Conservation (phyloP, 306 rosid genomes). For the Castanea sativa region DNA sequence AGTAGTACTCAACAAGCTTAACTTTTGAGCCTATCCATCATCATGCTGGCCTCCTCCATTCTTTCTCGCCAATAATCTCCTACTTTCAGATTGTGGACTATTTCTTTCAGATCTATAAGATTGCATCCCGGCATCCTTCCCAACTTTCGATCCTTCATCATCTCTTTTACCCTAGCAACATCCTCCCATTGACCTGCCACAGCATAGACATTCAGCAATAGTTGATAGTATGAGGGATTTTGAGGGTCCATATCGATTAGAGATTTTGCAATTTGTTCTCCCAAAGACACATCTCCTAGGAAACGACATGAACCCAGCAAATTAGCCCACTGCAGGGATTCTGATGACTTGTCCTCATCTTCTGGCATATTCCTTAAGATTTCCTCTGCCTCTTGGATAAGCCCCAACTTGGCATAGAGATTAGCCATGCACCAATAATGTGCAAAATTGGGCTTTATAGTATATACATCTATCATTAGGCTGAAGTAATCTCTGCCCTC, state of each 20-base stretch:
- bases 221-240: conserved; percentile 48
- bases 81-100: conserved; percentile 56
- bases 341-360: conserved; percentile 31
- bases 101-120: conserved; percentile 63
- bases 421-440: conserved; percentile 83
- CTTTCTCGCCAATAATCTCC: conserved; percentile 31
- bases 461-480: conserved; percentile 46
- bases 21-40: conserved; percentile 36
- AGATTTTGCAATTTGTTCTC: conserved; percentile 54
- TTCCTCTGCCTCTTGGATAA: conserved; percentile 48
- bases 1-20: conserved; percentile 22
- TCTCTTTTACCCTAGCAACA: conserved; percentile 48
- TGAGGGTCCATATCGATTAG: conserved; percentile 56
- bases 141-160: conserved; percentile 44
- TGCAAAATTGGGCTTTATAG: conserved; percentile 61
- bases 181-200: conserved; percentile 69
- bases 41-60: conserved; percentile 24
- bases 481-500: conserved; percentile 54
- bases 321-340: conserved; percentile 52
- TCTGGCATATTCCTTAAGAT: conserved; percentile 40
- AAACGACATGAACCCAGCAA: conserved; percentile 58
- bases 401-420: conserved; percentile 48
- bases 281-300: conserved; percentile 46
- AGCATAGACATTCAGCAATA: conserved; percentile 63
- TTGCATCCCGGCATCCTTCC: conserved; percentile 55